These are phyloP conservation scores for Ceratobasidium sp. DNA, from an alignment of 1,284 basidiomycete genomes.

Conservation along the genomic window DNA sequence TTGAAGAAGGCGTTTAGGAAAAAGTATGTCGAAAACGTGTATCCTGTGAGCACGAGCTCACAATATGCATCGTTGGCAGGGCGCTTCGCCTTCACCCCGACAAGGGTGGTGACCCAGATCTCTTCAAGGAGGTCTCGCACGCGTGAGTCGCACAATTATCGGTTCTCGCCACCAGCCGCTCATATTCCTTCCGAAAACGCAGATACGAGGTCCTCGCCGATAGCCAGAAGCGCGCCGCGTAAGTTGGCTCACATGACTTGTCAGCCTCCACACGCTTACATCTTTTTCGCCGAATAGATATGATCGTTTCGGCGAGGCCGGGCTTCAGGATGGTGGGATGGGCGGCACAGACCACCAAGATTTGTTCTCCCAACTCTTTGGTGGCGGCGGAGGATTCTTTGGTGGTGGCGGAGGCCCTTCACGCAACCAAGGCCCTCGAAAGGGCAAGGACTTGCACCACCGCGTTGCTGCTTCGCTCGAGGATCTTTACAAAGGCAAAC, in stretches of 20 bases:
- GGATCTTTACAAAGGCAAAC: constrained; percentile 98
- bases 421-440: constrained; percentile 83
- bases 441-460: constrained; percentile 98
- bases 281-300: constrained; percentile 57
- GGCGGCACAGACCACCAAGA: constrained; percentile 98
- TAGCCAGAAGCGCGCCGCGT: constrained; percentile 76
- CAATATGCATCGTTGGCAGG: constrained; percentile 53
- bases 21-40: constrained; percentile 62
- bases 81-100: constrained; percentile 93
- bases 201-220: constrained; percentile 97
- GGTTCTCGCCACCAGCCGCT: constrained; percentile 36
- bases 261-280: constrained; percentile 1
- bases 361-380: constrained; percentile 97
- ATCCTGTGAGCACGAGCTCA: constrained; percentile 4
- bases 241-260: constrained; percentile 35
- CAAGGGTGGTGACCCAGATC: constrained; percentile 96
- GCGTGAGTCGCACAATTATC: constrained; percentile 65
- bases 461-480: constrained; percentile 95
- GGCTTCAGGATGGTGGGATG: constrained; percentile 86
- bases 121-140: constrained; percentile 98
- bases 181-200: constrained; percentile 33
- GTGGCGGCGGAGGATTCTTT: constrained; percentile 68
- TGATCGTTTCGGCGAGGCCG: constrained; percentile 93
- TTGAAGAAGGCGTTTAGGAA: constrained; percentile 96
- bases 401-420: constrained; percentile 64